phyloP scores from a whole-genome alignment of 2,329 filamentous ascomycete genomes.

The Arachnomyces sp. region DNA sequence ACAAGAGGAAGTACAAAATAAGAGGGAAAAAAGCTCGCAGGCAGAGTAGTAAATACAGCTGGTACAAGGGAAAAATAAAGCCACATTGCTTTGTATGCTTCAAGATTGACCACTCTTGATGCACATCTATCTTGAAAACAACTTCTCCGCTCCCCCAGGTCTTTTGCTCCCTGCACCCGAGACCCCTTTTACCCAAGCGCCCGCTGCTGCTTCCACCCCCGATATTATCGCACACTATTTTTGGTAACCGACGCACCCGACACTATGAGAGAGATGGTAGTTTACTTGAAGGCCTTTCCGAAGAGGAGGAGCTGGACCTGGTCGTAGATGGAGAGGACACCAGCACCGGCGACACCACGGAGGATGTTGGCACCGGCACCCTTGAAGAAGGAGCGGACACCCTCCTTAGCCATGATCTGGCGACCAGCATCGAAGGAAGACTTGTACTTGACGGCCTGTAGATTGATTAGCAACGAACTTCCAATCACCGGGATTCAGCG shows the following conservation, averaged over 20 bases:
- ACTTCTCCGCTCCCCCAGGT: conserved; percentile 20
- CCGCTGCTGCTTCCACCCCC: conserved; percentile 9
- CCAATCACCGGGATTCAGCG: background rate
- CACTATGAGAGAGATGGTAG: conserved; percentile 11
- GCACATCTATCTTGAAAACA: conserved; percentile 36
- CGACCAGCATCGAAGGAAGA: conserved; percentile 87
- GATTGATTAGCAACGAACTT: conserved; percentile 31
- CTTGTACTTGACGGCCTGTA: conserved; percentile 98
- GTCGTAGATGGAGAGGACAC: conserved; percentile 99
- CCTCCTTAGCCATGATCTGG: conserved; percentile 96
- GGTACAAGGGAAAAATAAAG: conserved; percentile 35
- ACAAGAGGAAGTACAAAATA: conserved; percentile 12
- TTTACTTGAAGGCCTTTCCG: conserved; percentile 95
- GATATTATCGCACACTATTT: conserved; percentile 18
- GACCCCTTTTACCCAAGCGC: conserved; percentile 21
- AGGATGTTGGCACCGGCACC: conserved; percentile 99
- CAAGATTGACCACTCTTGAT: conserved; percentile 35
- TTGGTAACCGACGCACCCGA: conserved; percentile 14
- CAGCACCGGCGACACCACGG: conserved; percentile 99
- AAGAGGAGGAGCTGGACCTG: conserved; percentile 98
- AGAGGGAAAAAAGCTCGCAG: conserved; percentile 34
- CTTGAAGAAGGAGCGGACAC: conserved; percentile 99
- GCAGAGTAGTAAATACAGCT: conserved; percentile 44
- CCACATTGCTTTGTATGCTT: conserved; percentile 35
- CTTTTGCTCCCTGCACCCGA: conserved; percentile 13